phyloP scores from a whole-genome alignment of 345 rosid genomes.

The Cardamine resedifolia region DNA sequence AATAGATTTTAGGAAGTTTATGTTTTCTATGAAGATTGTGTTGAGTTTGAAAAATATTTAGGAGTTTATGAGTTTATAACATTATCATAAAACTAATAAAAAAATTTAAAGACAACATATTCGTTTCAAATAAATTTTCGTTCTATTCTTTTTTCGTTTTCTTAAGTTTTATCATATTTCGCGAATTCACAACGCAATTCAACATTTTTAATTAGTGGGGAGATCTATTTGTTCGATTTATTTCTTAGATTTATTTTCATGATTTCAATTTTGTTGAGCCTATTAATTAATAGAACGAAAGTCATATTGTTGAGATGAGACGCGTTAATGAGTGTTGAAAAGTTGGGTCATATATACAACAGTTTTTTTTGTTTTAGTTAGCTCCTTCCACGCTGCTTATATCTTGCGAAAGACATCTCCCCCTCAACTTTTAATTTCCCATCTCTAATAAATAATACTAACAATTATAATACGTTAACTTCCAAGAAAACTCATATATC shows the following conservation, averaged over 20 bases:
- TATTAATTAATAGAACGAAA: not conserved
- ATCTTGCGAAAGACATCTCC: constrained; percentile 33
- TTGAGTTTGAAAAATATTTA: no score
- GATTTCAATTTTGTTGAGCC: not conserved
- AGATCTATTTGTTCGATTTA: not conserved
- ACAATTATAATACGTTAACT: not conserved
- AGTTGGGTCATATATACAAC: constrained; percentile 1
- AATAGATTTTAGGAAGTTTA: no score
- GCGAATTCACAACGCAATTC: no score
- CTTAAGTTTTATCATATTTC: no score
- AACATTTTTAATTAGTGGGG: not conserved
- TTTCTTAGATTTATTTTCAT: not conserved
- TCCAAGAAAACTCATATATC: constrained; percentile 19
- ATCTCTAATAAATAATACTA: not conserved
- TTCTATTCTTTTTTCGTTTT: no score
- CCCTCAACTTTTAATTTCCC: constrained; percentile 24
- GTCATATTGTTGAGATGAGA: constrained; percentile 2
- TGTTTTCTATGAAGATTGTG: no score
- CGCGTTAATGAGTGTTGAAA: constrained; percentile 35
- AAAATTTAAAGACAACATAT: no score
- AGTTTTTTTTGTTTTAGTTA: constrained; percentile 20
- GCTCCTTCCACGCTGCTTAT: constrained; percentile 37
- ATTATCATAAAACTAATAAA: no score
- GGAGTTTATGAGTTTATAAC: no score
- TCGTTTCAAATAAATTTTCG: no score